Percentiles rank a stretch among this genome's conserved stretches.
phyloP scores from a whole-genome alignment of 202 grass and related monocot genomes.

The Dendrocalamus latiflorus region DNA sequence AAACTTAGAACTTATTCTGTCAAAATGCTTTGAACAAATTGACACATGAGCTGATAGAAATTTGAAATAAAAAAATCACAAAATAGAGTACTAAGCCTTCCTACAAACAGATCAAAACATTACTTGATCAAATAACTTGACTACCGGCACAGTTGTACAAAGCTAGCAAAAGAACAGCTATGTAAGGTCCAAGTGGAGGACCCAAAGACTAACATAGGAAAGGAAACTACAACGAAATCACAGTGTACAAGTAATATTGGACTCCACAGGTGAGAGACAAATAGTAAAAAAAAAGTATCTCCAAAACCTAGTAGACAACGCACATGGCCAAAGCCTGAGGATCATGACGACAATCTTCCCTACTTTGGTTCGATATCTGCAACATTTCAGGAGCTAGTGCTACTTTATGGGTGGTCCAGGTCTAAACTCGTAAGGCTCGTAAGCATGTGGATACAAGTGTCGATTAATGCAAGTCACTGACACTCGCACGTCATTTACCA shows the following conservation, averaged over 20 bases:
- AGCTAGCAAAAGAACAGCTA: neutral
- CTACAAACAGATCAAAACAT: neutral
- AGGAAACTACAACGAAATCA: neutral
- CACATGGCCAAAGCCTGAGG: slow-evolving; percentile 18
- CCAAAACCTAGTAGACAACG: neutral
- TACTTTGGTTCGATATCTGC: neutral
- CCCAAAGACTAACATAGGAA: neutral
- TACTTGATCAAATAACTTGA: neutral
- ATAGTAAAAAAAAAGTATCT: neutral
- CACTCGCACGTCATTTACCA: slow-evolving; percentile 6
- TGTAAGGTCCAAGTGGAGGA: neutral
- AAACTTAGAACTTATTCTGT: neutral
- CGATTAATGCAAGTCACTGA: slow-evolving; percentile 11
- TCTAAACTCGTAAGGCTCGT: neutral
- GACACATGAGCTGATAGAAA: neutral
- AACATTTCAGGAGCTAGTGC: slow-evolving; percentile 15
- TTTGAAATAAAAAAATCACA: neutral
- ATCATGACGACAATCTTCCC: slow-evolving; percentile 20
- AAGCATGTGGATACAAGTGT: slow-evolving; percentile 17
- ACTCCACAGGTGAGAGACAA: neutral
- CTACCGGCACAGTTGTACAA: neutral
- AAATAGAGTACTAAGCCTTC: neutral
- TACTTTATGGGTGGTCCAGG: slow-evolving; percentile 23
- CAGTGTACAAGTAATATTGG: neutral
- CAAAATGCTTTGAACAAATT: neutral